Evolutionary conservation across 371 early-diverging fungal genomes (phyloP).

Genomic region (Mucor plumbeus): DNA sequence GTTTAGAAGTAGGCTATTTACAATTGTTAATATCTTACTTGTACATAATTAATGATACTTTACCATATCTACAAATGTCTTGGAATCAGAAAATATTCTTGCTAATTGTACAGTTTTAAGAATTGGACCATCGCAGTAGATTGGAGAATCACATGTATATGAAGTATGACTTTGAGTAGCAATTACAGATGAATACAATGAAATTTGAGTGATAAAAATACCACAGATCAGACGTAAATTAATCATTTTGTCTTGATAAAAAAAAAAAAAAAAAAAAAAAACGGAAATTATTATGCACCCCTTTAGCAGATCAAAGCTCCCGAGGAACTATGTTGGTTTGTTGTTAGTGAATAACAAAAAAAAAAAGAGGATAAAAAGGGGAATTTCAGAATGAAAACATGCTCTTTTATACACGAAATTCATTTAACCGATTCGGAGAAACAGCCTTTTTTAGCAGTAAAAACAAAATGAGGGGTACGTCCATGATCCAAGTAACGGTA

Average conservation of each 20-base stretch:
- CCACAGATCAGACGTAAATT: constrained; percentile 24
- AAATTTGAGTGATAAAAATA: constrained; percentile 7
- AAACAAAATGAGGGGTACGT: neutral
- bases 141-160: constrained; percentile 61
- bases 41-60: neutral
- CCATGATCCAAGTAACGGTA: too few species aligned
- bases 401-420: too few species aligned
- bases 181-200: constrained; percentile 9
- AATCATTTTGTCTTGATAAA: constrained; percentile 4
- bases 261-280: too few species aligned
- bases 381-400: too few species aligned
- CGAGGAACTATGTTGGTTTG: neutral
- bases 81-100: constrained; percentile 68
- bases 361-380: too few species aligned
- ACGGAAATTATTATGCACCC: constrained; percentile 8
- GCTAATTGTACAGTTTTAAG: constrained; percentile 68
- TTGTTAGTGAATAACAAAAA: too few species aligned
- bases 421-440: too few species aligned
- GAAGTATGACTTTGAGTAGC: constrained; percentile 8
- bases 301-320: constrained; percentile 1
- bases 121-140: constrained; percentile 74
- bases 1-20: constrained; percentile 61
- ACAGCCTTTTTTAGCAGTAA: too few species aligned
- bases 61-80: constrained; percentile 73
- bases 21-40: neutral